Evolutionary conservation across 352 stramenopile species (phyloP), one percentile per base, ranked within the genome.

Genomic region (Phytophthora palmivora): DNA sequence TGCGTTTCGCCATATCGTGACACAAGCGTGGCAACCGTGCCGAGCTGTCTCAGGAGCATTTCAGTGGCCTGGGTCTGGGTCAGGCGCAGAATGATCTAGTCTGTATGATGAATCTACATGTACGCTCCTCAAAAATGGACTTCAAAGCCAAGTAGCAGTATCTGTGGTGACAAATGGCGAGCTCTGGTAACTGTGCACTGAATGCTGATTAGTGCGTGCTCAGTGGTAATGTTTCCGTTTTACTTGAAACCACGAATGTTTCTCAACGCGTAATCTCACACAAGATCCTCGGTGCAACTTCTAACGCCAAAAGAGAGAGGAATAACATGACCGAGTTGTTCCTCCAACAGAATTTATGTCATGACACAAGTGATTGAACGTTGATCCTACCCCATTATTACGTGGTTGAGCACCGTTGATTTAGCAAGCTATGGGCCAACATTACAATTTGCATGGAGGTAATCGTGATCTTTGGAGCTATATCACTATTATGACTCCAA

Each of bases 331-430:
- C 37, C 1, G 22, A 38, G 15, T 11, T 53, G 1, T 69, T 21
- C 52, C 33, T 9, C 51, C 42, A 2, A 22, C n/a, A 34, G 63
- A 57, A 6, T 42, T 72, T 9, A 37, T 45, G n/a, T n/a, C 3
- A 68, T 72, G 50, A n/a, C 63, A 12, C 36, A 19, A 38, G 50
- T 59, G 63, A 50, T 68, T 44, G 44, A 68, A 72, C 11, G 30
- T 68, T 16, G 30, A n/a, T 36, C 15, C 43, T 56, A 32, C 67
- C 63, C 10, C 49, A 63, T 22, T 72, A 51, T 28, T 58, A 63
- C 19, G 18, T 4, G 1, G 22, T 37, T 0, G 21, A 45, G 1
- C 18, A 53, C 6, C 44, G 32, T 12, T 24, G 49, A 52, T 68
- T 18, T 72, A 44, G 28, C 63, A 67, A 21, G 43, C 58, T 9